Conservation (phyloP, 495 filamentous ascomycete species). For the Aspergillus biplanus region DNA sequence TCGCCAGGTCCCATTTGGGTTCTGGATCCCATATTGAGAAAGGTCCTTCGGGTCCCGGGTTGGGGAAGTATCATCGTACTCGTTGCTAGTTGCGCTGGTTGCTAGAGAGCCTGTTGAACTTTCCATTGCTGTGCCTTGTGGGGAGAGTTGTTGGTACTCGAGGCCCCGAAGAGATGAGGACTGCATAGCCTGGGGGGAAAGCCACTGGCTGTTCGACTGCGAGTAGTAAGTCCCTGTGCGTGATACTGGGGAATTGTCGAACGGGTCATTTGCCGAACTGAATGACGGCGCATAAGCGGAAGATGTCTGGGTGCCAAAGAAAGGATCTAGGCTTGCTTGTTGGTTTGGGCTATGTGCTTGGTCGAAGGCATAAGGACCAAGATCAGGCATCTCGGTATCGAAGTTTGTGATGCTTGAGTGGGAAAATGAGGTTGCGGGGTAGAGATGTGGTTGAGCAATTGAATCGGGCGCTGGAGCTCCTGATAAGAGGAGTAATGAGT, state of each 20-base stretch:
- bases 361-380: slow-evolving; percentile 5
- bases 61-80: background rate
- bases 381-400: slow-evolving; percentile 1
- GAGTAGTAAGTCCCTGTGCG: slow-evolving; percentile 4
- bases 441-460: slow-evolving; percentile 1
- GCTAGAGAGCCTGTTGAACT: background rate
- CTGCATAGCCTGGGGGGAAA: background rate
- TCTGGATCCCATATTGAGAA: slow-evolving; percentile 35
- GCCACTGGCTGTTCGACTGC: background rate
- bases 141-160: background rate
- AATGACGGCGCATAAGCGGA: slow-evolving; percentile 5
- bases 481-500: slow-evolving; percentile 4
- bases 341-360: background rate
- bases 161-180: slow-evolving; percentile 7
- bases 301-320: slow-evolving; percentile 3
- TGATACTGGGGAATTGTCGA: slow-evolving; percentile 1
- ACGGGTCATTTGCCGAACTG: background rate
- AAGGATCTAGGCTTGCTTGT: slow-evolving; percentile 4
- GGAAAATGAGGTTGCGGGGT: slow-evolving; percentile 8
- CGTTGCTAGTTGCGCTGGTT: slow-evolving; percentile 5
- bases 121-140: slow-evolving; percentile 2
- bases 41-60: slow-evolving; percentile 18
- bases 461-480: slow-evolving; percentile 1
- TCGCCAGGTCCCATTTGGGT: slow-evolving; percentile 48
- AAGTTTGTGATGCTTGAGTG: background rate